A percentile compares a stretch with the other conserved stretches of the same genome.
Conservation (phyloP, 1,139 yeast genomes). For the Blastobotrys buckinghamii region DNA sequence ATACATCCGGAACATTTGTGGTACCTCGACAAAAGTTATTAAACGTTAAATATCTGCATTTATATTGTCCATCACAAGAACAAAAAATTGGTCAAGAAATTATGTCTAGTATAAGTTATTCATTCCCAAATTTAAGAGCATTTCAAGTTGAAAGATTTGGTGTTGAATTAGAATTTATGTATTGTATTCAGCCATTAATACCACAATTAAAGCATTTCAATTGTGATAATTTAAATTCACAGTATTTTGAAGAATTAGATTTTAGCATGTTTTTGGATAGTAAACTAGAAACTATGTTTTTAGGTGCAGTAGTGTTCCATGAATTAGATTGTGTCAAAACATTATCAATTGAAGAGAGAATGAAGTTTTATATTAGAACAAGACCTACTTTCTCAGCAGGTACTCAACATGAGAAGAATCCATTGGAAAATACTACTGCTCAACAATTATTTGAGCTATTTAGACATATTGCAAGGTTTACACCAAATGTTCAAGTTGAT, state of each 20-base stretch:
- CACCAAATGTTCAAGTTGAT: constrained; percentile 5
- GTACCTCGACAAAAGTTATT: neutral
- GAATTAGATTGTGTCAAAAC: neutral
- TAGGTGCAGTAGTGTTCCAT: neutral
- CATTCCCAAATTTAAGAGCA: constrained; percentile 3
- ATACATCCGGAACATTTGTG: constrained; percentile 1
- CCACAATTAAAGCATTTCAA: constrained; percentile 4
- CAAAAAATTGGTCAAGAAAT: neutral
- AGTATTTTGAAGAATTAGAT: constrained; percentile 8
- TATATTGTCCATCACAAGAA: constrained; percentile 4
- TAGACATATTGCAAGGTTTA: constrained; percentile 1
- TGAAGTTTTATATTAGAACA: neutral
- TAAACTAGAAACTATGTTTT: neutral
- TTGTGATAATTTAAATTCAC: neutral
- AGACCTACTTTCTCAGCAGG: neutral
- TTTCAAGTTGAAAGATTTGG: constrained; percentile 5
- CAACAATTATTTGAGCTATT: neutral
- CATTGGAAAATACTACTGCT: neutral
- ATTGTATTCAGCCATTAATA: constrained; percentile 1
- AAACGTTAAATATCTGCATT: constrained; percentile 1
- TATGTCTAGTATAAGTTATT: neutral
- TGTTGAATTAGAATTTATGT: constrained; percentile 3
- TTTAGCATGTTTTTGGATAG: neutral
- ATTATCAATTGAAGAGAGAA: neutral
- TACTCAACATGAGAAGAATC: neutral